These are phyloP conservation scores for Suhomyces atakaporum DNA, from an alignment of 1,139 yeast genomes.

Conservation along the genomic window DNA sequence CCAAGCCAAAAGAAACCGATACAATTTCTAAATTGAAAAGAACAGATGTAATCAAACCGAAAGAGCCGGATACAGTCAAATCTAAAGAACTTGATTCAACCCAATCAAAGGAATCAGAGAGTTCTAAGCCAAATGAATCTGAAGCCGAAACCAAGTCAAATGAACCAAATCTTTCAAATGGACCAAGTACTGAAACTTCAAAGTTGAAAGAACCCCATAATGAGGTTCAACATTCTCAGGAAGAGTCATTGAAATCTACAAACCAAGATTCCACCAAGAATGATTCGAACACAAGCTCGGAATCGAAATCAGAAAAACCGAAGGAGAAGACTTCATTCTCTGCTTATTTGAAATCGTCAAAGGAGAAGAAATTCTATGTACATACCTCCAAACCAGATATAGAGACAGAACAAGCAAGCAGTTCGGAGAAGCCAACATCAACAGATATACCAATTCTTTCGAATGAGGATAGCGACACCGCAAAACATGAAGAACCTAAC, in stretches of 20 bases:
- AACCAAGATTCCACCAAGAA: neutral
- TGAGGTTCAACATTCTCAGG: too few relatives aligned
- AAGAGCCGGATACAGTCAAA: neutral
- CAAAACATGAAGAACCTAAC: neutral
- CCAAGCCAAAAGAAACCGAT: too few relatives aligned
- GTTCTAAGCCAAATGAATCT: neutral
- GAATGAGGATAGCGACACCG: neutral
- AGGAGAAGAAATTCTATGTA: conserved; percentile 12
- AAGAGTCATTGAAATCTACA: neutral
- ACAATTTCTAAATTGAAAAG: too few relatives aligned
- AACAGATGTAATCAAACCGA: too few relatives aligned
- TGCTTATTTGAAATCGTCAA: conserved; percentile 17
- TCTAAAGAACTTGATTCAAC: neutral
- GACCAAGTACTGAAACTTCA: neutral
- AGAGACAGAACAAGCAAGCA: neutral
- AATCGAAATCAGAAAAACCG: conserved; percentile 1
- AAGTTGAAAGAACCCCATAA: neutral
- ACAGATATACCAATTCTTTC: neutral
- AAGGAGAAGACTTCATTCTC: conserved; percentile 17
- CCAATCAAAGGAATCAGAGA: neutral
- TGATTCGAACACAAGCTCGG: neutral
- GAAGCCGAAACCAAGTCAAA: neutral
- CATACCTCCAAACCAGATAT: conserved; percentile 2
- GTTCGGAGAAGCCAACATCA: neutral
- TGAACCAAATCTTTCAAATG: neutral